Conservation (phyloP, 176 grass and related monocot species). For the Carex myosuroides region DNA sequence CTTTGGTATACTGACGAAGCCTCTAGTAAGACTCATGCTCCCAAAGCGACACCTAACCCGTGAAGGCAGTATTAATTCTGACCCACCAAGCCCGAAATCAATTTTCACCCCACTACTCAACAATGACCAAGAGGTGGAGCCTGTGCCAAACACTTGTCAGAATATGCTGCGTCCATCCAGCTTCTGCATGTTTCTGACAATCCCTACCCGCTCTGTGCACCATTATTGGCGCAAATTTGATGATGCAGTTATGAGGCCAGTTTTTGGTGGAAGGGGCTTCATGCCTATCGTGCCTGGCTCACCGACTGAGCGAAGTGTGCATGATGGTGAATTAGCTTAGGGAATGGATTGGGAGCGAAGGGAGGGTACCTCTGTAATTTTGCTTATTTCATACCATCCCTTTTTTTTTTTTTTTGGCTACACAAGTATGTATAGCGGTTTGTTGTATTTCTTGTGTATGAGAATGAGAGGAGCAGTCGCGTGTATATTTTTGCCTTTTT, state of each 20-base stretch:
- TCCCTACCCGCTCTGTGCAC: constrained; percentile 59
- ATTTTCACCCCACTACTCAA: constrained; percentile 40
- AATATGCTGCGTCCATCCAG: constrained; percentile 44
- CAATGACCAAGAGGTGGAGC: constrained; percentile 25
- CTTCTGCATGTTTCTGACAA: constrained; percentile 53
- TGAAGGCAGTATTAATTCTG: constrained; percentile 40
- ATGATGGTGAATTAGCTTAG: constrained; percentile 16
- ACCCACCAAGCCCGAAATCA: constrained; percentile 71
- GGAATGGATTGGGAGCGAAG: neutral
- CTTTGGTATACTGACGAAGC: constrained; percentile 89
- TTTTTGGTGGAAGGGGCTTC: constrained; percentile 81
- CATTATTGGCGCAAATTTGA: constrained; percentile 90
- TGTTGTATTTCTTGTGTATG: constrained; percentile 8
- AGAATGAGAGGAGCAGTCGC: neutral
- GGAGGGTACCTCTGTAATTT: neutral
- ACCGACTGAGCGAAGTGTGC: constrained; percentile 42
- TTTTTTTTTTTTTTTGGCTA: neutral
- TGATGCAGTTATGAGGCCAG: constrained; percentile 60
- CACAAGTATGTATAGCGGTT: neutral
- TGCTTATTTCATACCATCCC: neutral
- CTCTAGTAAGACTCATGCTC: constrained; percentile 51
- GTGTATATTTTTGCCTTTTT: neutral
- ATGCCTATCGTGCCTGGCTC: constrained; percentile 63
- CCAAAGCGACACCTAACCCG: constrained; percentile 42
- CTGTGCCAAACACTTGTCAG: constrained; percentile 5